Evolutionary conservation across 495 filamentous ascomycete genomes (phyloP).

Genomic region (Bacidia rubella): DNA sequence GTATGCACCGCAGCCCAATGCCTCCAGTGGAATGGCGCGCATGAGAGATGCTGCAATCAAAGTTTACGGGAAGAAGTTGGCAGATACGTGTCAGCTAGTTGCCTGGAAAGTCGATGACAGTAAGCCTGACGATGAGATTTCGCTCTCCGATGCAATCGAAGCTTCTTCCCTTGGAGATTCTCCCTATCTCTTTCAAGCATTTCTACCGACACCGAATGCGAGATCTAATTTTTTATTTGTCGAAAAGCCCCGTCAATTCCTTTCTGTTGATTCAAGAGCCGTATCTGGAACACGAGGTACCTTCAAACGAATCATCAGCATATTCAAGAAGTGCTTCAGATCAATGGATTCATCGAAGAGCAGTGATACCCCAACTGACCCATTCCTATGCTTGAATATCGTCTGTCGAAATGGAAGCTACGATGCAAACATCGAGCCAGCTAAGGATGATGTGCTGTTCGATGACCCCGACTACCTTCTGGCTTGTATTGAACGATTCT

Average conservation of each 20-base stretch:
- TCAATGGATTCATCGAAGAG: constrained; percentile 21
- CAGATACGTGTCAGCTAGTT: constrained; percentile 38
- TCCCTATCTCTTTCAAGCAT: neutral
- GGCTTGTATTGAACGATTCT: constrained; percentile 38
- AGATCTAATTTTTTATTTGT: constrained; percentile 38
- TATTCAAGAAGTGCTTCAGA: constrained; percentile 46
- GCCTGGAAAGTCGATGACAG: constrained; percentile 1
- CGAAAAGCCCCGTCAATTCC: constrained; percentile 43
- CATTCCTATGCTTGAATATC: constrained; percentile 65
- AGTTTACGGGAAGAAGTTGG: constrained; percentile 52
- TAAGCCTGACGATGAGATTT: neutral
- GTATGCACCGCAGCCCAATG: constrained; percentile 45
- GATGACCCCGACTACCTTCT: constrained; percentile 42
- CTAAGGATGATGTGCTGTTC: constrained; percentile 83
- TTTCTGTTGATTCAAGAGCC: constrained; percentile 70
- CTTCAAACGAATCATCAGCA: constrained; percentile 48
- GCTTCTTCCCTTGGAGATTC: constrained; percentile 18
- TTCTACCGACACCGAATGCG: constrained; percentile 3
- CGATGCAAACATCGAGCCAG: constrained; percentile 79
- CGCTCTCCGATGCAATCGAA: constrained; percentile 30
- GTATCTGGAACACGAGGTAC: constrained; percentile 50
- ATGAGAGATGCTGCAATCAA: constrained; percentile 56
- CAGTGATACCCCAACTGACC: constrained; percentile 33
- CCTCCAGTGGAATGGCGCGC: neutral
- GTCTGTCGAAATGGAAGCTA: constrained; percentile 57